These are phyloP conservation scores for Panicum miliaceum DNA, from an alignment of 176 grass and related monocot species.

Conservation along the genomic window DNA sequence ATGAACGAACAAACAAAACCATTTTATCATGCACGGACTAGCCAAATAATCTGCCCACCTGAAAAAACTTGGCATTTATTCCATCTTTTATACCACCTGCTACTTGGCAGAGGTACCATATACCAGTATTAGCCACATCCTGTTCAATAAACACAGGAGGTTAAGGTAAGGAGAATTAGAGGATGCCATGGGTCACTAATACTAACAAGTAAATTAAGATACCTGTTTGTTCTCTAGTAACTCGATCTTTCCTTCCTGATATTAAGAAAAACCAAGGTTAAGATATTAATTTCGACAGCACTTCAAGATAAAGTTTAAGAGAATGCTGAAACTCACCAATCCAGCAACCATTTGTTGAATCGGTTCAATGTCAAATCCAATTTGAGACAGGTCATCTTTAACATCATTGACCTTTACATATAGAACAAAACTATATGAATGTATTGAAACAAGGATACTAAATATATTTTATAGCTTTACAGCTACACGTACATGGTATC, in stretches of 20 bases:
- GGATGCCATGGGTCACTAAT: neutral
- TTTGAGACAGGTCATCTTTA: constrained; percentile 77
- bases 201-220: constrained; percentile 13
- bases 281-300: constrained; percentile 14
- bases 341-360: constrained; percentile 88
- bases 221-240: constrained; percentile 95
- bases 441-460: neutral
- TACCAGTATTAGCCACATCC: constrained; percentile 90
- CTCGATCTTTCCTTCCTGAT: constrained; percentile 92
- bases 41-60: constrained; percentile 44
- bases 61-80: constrained; percentile 79
- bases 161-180: constrained; percentile 35
- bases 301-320: constrained; percentile 22
- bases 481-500: neutral
- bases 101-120: constrained; percentile 93
- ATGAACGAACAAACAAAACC: constrained; percentile 13
- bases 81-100: constrained; percentile 89
- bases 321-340: constrained; percentile 65
- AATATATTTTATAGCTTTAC: neutral
- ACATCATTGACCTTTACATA: constrained; percentile 74
- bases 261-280: constrained; percentile 38
- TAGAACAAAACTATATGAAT: constrained; percentile 44
- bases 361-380: constrained; percentile 89
- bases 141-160: constrained; percentile 43
- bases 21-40: neutral